These are phyloP conservation scores for Trichoderma erinaceum DNA, from an alignment of 495 filamentous ascomycete species.

Conservation along the genomic window DNA sequence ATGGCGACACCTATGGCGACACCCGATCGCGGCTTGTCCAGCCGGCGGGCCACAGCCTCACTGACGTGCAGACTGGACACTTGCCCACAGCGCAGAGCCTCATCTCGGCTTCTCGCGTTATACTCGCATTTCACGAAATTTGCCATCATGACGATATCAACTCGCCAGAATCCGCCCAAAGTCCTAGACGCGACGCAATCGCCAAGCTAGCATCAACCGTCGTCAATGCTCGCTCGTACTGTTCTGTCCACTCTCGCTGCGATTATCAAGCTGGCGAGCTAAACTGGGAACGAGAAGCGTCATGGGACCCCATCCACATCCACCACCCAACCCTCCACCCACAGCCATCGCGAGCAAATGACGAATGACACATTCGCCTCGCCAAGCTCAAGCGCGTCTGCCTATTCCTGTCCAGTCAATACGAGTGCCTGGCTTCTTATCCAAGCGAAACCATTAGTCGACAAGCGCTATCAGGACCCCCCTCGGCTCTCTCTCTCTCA, in stretches of 20 bases:
- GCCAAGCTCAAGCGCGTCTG: not conserved
- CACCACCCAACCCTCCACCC: not conserved
- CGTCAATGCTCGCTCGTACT: not conserved
- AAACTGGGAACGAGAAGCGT: not conserved
- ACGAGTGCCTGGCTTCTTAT: not conserved
- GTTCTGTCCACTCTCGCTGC: not conserved
- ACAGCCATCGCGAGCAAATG: not conserved
- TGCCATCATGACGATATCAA: not conserved
- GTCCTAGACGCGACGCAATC: not conserved
- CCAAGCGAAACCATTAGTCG: not conserved
- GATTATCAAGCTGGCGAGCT: not conserved
- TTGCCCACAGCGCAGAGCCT: conserved; percentile 1
- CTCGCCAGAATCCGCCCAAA: not conserved
- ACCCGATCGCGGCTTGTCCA: not conserved
- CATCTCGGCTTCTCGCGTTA: not conserved
- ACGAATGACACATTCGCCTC: not conserved
- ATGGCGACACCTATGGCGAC: conserved; percentile 6
- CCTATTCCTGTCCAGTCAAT: not conserved
- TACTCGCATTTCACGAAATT: not conserved
- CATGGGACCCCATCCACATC: conserved; percentile 1
- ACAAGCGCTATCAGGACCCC: conserved; percentile 1
- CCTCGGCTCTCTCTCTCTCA: conserved; percentile 3
- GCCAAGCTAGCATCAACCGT: not conserved
- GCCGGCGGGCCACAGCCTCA: not conserved
- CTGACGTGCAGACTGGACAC: conserved; percentile 9